A percentile compares a stretch with the other conserved stretches of the same genome.
Conservation (phyloP, 2,329 filamentous ascomycete species). For the Plectosphaerella plurivora region DNA sequence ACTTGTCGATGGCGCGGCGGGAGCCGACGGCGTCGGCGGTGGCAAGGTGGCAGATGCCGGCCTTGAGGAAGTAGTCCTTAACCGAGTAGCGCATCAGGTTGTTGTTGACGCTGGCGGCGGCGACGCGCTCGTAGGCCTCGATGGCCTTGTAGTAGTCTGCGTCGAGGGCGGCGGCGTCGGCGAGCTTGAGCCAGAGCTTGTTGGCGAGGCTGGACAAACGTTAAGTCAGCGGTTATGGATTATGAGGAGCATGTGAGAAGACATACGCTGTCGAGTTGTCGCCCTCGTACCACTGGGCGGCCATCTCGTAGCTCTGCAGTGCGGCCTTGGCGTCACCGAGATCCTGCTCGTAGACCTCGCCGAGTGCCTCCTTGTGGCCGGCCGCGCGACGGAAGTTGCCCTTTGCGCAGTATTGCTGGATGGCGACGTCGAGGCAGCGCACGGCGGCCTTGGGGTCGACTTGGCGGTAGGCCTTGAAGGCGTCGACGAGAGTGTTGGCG, state of each 20-base stretch:
- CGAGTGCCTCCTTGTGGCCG: conserved; percentile 83
- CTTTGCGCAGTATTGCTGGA: conserved; percentile 81
- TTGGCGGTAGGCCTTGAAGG: conserved; percentile 92
- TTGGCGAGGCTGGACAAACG: conserved; percentile 70
- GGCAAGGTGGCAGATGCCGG: conserved; percentile 82
- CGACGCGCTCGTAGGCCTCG: conserved; percentile 78
- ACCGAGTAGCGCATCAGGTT: conserved; percentile 92
- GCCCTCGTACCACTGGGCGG: conserved; percentile 83
- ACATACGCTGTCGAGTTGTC: conserved; percentile 79
- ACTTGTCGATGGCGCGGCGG: conserved; percentile 75
- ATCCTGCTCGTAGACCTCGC: conserved; percentile 80
- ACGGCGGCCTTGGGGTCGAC: conserved; percentile 79
- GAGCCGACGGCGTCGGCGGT: conserved; percentile 70
- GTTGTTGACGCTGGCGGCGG: conserved; percentile 73
- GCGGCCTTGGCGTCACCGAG: conserved; percentile 74
- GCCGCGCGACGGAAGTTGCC: conserved; percentile 91
- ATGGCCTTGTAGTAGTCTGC: conserved; percentile 82
- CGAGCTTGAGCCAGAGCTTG: conserved; percentile 89
- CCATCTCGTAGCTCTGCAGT: conserved; percentile 77
- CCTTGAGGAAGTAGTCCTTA: conserved; percentile 94
- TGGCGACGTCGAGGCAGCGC: conserved; percentile 72
- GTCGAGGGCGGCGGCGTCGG: conserved; percentile 78
- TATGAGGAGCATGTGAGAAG: background rate
- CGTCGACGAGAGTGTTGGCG: conserved; percentile 81
- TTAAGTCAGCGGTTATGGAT: background rate